Conservation (phyloP, 75 land plant species). For the Cryptomeria japonica region DNA sequence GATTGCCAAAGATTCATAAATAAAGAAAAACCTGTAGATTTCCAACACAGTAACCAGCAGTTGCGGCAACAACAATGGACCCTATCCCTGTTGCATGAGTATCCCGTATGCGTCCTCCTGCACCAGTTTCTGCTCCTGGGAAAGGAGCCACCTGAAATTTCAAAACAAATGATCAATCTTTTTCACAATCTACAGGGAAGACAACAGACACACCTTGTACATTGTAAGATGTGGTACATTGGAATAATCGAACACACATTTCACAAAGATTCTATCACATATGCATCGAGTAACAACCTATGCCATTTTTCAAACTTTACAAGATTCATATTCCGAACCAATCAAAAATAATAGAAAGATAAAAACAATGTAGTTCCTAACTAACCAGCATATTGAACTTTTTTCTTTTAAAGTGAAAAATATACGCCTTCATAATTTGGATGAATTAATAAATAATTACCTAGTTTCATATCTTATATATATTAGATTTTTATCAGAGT, state of each 20-base stretch:
- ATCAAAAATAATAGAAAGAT: too few species aligned
- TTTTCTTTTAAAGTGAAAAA: background rate
- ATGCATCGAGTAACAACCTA: background rate
- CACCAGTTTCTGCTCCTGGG: slow-evolving; percentile 98
- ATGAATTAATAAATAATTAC: background rate
- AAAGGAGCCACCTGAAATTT: slow-evolving; percentile 79
- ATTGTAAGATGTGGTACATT: background rate
- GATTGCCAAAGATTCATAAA: background rate
- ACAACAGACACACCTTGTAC: background rate
- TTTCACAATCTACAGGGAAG: background rate
- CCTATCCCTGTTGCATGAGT: slow-evolving; percentile 99
- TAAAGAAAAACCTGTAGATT: slow-evolving; percentile 57
- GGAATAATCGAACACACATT: background rate
- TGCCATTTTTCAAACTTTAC: background rate
- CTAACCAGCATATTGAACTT: background rate
- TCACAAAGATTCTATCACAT: background rate
- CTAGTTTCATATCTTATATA: background rate
- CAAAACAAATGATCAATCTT: background rate
- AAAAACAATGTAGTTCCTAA: background rate
- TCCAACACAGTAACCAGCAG: slow-evolving; percentile 97
- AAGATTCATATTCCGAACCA: background rate
- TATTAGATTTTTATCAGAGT: background rate
- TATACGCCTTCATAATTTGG: background rate
- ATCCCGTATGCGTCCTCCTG: slow-evolving; percentile 93
- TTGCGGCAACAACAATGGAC: slow-evolving; percentile 90